Evolutionary conservation across 78 protist genomes (phyloP).

Genomic region (Pelomyxa schiedti): DNA sequence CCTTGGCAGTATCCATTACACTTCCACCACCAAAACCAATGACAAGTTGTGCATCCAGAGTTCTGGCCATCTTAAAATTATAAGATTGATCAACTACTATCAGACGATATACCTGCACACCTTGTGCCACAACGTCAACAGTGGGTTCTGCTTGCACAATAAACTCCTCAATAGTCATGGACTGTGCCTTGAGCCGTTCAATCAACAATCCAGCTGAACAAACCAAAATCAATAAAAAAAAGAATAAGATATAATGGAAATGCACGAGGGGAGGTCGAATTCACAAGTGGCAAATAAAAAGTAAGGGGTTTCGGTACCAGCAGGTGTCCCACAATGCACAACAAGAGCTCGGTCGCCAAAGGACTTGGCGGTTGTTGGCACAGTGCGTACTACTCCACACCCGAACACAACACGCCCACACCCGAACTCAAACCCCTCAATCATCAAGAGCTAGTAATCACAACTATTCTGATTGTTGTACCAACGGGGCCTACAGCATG

Average conservation of each 20-base stretch:
- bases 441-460: too few species aligned
- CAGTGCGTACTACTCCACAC: neutral
- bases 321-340: neutral
- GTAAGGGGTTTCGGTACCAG: neutral
- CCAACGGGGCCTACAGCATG: too few species aligned
- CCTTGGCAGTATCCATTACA: conserved; percentile 22
- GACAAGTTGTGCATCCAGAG: conserved; percentile 1
- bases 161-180: neutral
- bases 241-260: too few species aligned
- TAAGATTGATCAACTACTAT: neutral
- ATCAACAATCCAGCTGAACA: too few species aligned
- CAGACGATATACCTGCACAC: neutral
- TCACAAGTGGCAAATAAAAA: neutral
- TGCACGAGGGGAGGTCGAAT: neutral
- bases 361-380: neutral
- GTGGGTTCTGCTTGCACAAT: neutral
- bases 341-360: neutral
- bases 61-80: conserved; percentile 2
- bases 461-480: too few species aligned
- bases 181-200: neutral
- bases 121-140: neutral
- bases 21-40: conserved; percentile 31
- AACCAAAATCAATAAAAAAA: too few species aligned
- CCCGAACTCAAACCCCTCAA: neutral
- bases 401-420: neutral